Base-by-base conservation (phyloP, 257 asterid genomes). In the Capsicum chinense region DNA sequence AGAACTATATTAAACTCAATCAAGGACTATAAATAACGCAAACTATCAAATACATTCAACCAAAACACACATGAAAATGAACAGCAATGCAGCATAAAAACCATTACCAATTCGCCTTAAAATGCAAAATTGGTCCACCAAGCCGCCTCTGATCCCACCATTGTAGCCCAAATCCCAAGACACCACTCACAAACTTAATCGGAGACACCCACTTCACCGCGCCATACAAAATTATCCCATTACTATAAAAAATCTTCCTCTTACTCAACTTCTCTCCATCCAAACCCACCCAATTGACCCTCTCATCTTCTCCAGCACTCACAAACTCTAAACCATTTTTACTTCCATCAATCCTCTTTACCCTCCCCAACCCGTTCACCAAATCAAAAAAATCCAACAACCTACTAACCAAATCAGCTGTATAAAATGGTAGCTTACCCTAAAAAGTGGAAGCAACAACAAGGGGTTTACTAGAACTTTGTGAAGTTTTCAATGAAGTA, bases 251-350 rank as follows among this genome's bases (percentile, higher is more conserved):
- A 26, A 26, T 26, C 88, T 87, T 92, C 90, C 87, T 89, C 81
- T 84, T 88, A 56, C 90, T 91, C 67, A 89, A 87, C 58, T 79
- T 66, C 37, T 63, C 87, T 56, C 84, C 86, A 74, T 86, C 58
- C 84, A 63, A 39, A 79, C 58, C 60, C 57, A 90, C 90, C 93
- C 89, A 86, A 90, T 92, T 91, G 54, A 94, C 91, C 91, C 89
- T 92, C 87, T 97, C 99, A 85, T 95, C 97, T 52, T 90, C 95
- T 21, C 98, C 97, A 85, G 91, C 98, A 64, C 92, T 91, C 74
- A 93, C 93, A 81, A 94, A 90, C 84, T 93, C 97, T 48, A 88
- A 84, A 85, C 94, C 98, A 84, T 87, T 88, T 35, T 92, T 98
- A 60, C 83, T 90, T 92, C 92, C 70, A 88, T 92, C 98, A 71